Percentiles rank a stretch among this genome's conserved stretches.
phyloP scores from a whole-genome alignment of 345 rosid genomes.

The Euclidium syriacum region DNA sequence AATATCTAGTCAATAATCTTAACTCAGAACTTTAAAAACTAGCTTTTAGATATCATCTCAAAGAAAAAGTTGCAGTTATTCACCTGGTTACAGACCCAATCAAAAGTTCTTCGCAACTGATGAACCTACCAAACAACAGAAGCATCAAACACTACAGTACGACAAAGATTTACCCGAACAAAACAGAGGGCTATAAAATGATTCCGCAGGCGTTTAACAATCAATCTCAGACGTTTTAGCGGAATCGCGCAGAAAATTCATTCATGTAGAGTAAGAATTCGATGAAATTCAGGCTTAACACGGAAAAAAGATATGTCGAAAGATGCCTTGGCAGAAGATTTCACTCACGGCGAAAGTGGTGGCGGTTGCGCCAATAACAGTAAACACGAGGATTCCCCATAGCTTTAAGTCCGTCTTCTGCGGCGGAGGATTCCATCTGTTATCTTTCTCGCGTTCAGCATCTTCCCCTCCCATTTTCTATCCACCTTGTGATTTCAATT shows the following conservation, averaged over 20 bases:
- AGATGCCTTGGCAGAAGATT: too few species aligned
- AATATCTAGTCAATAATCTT: neutral
- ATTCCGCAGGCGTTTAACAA: neutral
- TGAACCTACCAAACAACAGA: slow-evolving; percentile 57
- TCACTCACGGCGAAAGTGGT: slow-evolving; percentile 78
- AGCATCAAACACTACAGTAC: slow-evolving; percentile 22
- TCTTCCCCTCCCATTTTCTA: slow-evolving; percentile 42
- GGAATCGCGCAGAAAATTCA: too few species aligned
- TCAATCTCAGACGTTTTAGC: neutral
- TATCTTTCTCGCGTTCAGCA: slow-evolving; percentile 33
- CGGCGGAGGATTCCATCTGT: slow-evolving; percentile 34
- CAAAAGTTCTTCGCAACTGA: slow-evolving; percentile 74
- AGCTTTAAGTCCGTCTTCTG: slow-evolving; percentile 47
- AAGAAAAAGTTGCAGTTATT: slow-evolving; percentile 4
- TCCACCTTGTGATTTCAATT: neutral
- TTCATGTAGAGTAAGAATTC: too few species aligned
- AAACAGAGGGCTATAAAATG: neutral
- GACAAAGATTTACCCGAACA: neutral
- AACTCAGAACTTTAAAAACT: too few species aligned
- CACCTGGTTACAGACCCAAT: slow-evolving; percentile 78
- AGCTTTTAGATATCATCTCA: neutral
- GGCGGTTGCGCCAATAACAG: slow-evolving; percentile 84
- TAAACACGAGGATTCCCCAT: slow-evolving; percentile 72
- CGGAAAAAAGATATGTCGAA: too few species aligned
- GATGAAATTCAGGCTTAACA: too few species aligned